Evolutionary conservation across 2,329 filamentous ascomycete genomes (phyloP), one percentile per base, ranked within the genome.

Genomic region (Aotearoamyces nothofagi): DNA sequence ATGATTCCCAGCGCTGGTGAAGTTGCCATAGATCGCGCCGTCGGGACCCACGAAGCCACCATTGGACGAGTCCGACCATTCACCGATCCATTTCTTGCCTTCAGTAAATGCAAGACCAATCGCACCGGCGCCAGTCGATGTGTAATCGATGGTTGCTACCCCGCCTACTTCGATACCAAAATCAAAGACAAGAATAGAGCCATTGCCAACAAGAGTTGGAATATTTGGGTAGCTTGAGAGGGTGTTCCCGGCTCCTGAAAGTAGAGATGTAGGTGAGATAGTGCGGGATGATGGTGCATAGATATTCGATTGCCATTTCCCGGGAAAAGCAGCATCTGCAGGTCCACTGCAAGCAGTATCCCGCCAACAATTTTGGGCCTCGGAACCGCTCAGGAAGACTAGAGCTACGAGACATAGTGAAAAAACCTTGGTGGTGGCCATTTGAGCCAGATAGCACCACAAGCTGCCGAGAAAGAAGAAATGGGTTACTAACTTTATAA

Each of bases 81-180:
- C 44, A 9, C 58, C 56, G 31, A 60, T 55, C 44, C 50, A 59
- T 31, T 58, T 50, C 35, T 54, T 58, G 2, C 51, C 50, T 33
- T 62, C 58, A 3, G 54, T 50, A 36, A 60, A 62, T 9, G 58
- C 56, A 9, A 63, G 41, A 0, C 57, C 57, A 5, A 62, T 33
- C 0, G 46, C 41, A 3, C 50, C 53, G 9, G 44, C 43, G 4
- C 51, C 51, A 10, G 50, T 52, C 7, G 55, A 49, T 4, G 49
- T 52, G 39, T 65, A 71, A 5, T 55, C 45, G n/a, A 70, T 40
- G 4, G 56, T 58, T 6, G 62, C 47, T 32, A 69, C 58, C 9
- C 66, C 66, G 16, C 66, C 66, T 7, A 71, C 63, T 40, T 70
- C 65, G 14, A 56, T 50, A 4, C 64, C 65, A 40, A 70, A 71